Percentiles rank a stretch among this genome's conserved stretches.
These are phyloP conservation scores for Eurotiales sp. DNA, from an alignment of 2,329 filamentous ascomycete genomes.

Conservation along the genomic window DNA sequence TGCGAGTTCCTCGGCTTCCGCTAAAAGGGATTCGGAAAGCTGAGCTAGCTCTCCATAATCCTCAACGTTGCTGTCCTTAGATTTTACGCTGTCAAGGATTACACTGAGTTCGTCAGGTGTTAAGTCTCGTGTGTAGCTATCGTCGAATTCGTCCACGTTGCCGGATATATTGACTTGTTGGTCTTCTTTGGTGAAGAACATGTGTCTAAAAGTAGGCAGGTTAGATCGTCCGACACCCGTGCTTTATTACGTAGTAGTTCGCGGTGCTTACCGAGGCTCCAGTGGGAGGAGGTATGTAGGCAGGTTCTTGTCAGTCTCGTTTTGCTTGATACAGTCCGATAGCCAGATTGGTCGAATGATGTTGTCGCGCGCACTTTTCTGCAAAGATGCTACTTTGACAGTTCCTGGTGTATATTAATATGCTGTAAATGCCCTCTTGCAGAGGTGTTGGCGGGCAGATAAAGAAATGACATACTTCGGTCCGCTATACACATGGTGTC, in stretches of 20 bases:
- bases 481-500: conserved; percentile 74
- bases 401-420: conserved; percentile 34
- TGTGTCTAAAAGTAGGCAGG: conserved; percentile 54
- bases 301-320: conserved; percentile 51
- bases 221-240: conserved; percentile 11
- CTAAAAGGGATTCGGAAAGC: conserved; percentile 51
- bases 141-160: conserved; percentile 72
- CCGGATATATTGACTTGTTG: conserved; percentile 53
- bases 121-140: conserved; percentile 75
- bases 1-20: conserved; percentile 46
- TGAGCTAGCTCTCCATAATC: conserved; percentile 43
- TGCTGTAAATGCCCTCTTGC: no score
- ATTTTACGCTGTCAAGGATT: conserved; percentile 42
- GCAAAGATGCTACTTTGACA: conserved; percentile 78
- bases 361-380: conserved; percentile 66
- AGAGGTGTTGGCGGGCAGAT: no score
- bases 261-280: conserved; percentile 47
- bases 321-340: conserved; percentile 68
- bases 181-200: conserved; percentile 65
- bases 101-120: conserved; percentile 58
- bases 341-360: conserved; percentile 81
- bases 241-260: not conserved
- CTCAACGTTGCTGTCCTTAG: conserved; percentile 18
- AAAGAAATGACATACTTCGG: conserved; percentile 50
- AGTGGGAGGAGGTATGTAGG: conserved; percentile 60